phyloP scores from a whole-genome alignment of 2,329 filamentous ascomycete genomes.

The Penicillium sp. region DNA sequence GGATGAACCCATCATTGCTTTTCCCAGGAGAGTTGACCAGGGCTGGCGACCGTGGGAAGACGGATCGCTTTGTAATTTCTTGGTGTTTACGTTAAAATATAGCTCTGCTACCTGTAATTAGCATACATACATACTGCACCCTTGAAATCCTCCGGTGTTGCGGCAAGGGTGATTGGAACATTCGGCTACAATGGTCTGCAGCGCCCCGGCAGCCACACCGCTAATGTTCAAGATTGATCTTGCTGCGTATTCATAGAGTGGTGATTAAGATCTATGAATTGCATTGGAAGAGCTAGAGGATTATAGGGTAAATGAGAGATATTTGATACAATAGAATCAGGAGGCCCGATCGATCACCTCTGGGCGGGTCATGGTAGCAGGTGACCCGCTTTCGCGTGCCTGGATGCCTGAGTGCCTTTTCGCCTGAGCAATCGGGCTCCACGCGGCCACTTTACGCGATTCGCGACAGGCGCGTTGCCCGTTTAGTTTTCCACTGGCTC shows the following conservation, averaged over 20 bases:
- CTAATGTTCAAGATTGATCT: not conserved
- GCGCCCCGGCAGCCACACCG: not conserved
- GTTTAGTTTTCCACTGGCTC: slow-evolving; percentile 27
- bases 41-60: not conserved
- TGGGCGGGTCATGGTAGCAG: not conserved
- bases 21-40: not conserved
- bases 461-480: slow-evolving; percentile 27
- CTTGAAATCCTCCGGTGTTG: slow-evolving; percentile 1
- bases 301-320: not conserved
- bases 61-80: not conserved
- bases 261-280: not conserved
- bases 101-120: not conserved
- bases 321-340: not conserved
- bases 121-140: slow-evolving; percentile 3
- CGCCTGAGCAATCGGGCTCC: slow-evolving; percentile 33
- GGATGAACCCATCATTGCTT: not conserved
- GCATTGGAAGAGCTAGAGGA: not conserved
- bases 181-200: not conserved
- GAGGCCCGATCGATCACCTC: not conserved
- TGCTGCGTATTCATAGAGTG: not conserved
- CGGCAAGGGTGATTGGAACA: not conserved
- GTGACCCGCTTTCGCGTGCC: not conserved
- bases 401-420: slow-evolving; percentile 20
- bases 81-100: not conserved
- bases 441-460: slow-evolving; percentile 47